Base-by-base conservation (phyloP, 73 alveolate genomes). In the Diophrys appendiculata region DNA sequence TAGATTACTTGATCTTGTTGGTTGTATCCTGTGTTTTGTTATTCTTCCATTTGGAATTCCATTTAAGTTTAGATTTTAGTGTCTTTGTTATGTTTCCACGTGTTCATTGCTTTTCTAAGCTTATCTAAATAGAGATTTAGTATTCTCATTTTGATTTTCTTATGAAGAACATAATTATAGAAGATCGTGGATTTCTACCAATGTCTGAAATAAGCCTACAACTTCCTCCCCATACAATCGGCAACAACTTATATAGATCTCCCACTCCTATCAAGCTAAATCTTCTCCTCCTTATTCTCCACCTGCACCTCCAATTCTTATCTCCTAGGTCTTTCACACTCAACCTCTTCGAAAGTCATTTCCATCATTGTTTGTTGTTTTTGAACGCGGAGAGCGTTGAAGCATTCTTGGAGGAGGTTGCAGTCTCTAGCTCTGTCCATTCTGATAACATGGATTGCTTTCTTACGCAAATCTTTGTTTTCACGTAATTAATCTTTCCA, bases 401-500 rank as follows among this genome's bases (percentile, higher is more conserved):
- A 80, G 78, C 82, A 71, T n/a, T 33, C 32, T 54, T 80, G 70
- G 25, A 72, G 24, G 2, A 72, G 71, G 71, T 60, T 29, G 77
- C 22, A 2, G 33, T 27, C 30, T 29, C 43, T 31, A 69, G 31
- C 30, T 52, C 28, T 1, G 33, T 29, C 52, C 25, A 54, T 54
- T 8, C 56, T 52, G 27, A 72, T 2, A 22, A 72, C 89, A 1
- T 2, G 32, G 35, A 80, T 28, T 23, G 54, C 60, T 55, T 69
- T 2, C 22, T 43, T 65, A 77, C 76, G 52, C 11, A 80, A 18
- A 54, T 70, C 54, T 72, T 54, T 80, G 33, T 80, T 18, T 30
- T 54, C 35, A 30, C 35, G 24, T 26, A 71, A 22, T 27, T 53
- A 28, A 55, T 80, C 89, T 53, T 72, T 43, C 89, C 89, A 80